phyloP scores from a whole-genome alignment of 2,329 filamentous ascomycete species.

The Colletotrichum chlorophyti region DNA sequence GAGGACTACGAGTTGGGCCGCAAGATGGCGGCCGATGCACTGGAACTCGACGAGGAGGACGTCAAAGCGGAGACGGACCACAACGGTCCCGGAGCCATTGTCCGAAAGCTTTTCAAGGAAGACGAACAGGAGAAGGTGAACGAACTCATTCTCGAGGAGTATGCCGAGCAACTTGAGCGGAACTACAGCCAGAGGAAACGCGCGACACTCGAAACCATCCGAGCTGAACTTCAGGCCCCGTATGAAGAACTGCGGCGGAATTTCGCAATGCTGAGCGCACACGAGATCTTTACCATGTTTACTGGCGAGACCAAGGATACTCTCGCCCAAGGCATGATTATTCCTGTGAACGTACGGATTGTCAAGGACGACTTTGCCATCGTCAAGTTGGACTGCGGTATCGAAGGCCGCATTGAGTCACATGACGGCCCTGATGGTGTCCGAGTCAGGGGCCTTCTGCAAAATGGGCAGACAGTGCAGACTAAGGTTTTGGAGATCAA shows the following conservation, averaged over 20 bases:
- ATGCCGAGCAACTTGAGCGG: constrained; percentile 91
- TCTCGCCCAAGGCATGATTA: constrained; percentile 87
- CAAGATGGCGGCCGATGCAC: constrained; percentile 97
- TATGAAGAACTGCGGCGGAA: constrained; percentile 92
- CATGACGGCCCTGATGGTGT: constrained; percentile 80
- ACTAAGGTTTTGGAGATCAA: constrained; percentile 90
- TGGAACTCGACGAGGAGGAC: constrained; percentile 97
- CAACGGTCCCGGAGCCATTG: constrained; percentile 86
- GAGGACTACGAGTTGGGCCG: constrained; percentile 98
- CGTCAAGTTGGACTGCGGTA: constrained; percentile 90
- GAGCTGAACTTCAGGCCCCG: constrained; percentile 87
- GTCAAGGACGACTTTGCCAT: constrained; percentile 94
- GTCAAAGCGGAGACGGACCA: constrained; percentile 94
- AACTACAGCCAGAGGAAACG: constrained; percentile 96
- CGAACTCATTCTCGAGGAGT: constrained; percentile 94
- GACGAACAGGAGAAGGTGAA: constrained; percentile 95
- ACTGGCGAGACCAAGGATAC: constrained; percentile 91
- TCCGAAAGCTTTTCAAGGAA: constrained; percentile 93
- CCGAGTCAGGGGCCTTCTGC: constrained; percentile 76
- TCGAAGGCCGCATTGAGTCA: constrained; percentile 86
- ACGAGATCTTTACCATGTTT: constrained; percentile 94
- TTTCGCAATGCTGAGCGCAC: constrained; percentile 72
- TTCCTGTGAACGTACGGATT: constrained; percentile 86
- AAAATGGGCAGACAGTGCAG: constrained; percentile 82
- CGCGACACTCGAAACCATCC: constrained; percentile 94